Conservation (phyloP, 805 yeast species). For the Candida sphagnicola region DNA sequence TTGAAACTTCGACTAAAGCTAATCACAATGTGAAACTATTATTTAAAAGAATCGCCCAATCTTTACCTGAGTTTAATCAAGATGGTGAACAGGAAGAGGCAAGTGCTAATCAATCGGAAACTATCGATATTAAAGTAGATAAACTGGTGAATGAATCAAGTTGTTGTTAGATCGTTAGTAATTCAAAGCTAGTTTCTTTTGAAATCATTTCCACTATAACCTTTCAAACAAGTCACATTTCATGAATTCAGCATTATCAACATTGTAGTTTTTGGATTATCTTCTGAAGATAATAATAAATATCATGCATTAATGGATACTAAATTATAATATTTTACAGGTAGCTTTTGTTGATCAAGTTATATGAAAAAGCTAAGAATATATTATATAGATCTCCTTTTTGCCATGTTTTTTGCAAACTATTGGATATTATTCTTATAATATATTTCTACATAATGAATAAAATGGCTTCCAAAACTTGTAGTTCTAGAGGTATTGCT, state of each 20-base stretch:
- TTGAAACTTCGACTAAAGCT: constrained; percentile 93
- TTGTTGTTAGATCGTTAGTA: constrained; percentile 1
- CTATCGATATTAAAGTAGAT: constrained; percentile 37
- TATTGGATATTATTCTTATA: not conserved
- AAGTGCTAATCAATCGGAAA: constrained; percentile 25
- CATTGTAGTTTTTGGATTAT: no score
- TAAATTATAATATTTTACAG: no score
- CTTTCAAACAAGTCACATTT: no score
- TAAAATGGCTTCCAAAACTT: no score
- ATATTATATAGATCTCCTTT: not conserved
- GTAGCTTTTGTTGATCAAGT: no score
- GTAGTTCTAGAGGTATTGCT: no score
- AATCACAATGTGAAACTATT: constrained; percentile 90
- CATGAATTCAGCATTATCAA: no score
- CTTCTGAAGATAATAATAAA: no score
- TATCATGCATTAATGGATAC: no score
- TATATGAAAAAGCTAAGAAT: no score
- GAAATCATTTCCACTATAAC: no score
- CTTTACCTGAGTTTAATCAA: constrained; percentile 73
- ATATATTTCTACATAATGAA: not conserved
- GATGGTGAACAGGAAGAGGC: constrained; percentile 9
- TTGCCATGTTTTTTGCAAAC: not conserved
- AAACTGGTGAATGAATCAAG: constrained; percentile 6
- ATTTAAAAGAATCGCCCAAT: constrained; percentile 86
- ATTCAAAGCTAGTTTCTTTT: no score